Base-by-base conservation (phyloP, 2,329 filamentous ascomycete species). In the Colletotrichum tamarilloi region DNA sequence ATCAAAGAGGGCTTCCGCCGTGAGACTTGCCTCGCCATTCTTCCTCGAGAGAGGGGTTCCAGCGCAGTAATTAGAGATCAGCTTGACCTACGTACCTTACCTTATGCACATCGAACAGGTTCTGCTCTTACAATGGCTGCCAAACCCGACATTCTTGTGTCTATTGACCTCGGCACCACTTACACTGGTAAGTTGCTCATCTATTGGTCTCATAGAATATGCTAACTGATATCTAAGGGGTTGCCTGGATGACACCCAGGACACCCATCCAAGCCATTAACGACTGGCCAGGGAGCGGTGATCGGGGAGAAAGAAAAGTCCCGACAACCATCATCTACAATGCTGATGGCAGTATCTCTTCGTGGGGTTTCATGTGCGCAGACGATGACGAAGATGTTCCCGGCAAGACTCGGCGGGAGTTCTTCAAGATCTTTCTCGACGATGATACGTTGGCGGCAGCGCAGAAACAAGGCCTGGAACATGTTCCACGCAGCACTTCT, bases 371-470 rank as follows among this genome's bases (percentile, higher is more conserved):
- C 75, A 80, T 86, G 32, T 89, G 87, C 53, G 84, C 85, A 30
- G 85, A 87, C 9, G 82, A 86, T 19, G 83, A 86, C 26, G 84
- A 84, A 49, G 81, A 82, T 16, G 79, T 81, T 52, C 68, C 77
- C 1, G 78, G 76, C 19, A 85, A 84, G 68, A 77, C 75, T 7
- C 81, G 81, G 4, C 81, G 82, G 8, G 87, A 89, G 68, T 88
- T 88, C 82, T 90, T 90, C 82, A 89, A 90, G 76, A 88, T 88
- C 73, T 89, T 85, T 75, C 82, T 89, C 16, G 88, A 89, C 66
- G 80, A 82, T 5, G 82, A 82, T 9, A 86, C 83, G 9, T 78
- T 89, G 2, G 78, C 77, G 0, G 79, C 81, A 22, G 85, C 84
- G 53, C 85, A 86, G 72, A 78, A 79, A 4, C 81, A 85, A 35